Evolutionary conservation across 2,329 filamentous ascomycete species (phyloP), one percentile per base, ranked within the genome.

Genomic region (Verticillium dahliae): DNA sequence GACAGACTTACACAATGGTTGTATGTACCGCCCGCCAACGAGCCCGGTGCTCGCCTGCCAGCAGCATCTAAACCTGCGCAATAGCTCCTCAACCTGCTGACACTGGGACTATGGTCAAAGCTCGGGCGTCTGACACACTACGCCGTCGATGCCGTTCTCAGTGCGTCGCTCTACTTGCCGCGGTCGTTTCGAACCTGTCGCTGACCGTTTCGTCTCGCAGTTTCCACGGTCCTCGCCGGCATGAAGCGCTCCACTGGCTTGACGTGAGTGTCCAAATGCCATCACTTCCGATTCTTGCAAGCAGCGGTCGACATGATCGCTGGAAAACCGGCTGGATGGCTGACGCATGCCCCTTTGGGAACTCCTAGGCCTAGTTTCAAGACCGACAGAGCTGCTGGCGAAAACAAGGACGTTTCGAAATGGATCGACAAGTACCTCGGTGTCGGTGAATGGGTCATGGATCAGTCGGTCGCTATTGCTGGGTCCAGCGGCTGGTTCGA

Each of bases 381-480:
- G 80, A 89, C 90, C 70, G 92, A 97, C 67, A 88, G 88, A 69
- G 84, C 97, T 71, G 85, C 89, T 37, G 81, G 82, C 73, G 91
- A 96, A 62, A 94, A 88, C 75, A 90, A 91, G 74, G 89, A 93
- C 65, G 77, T 95, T 68, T 89, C 90, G 74, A 89, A 88, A 71
- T 98, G 93, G 92, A 86, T 98, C 67, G 90, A 94, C 72, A 94
- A 90, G 74, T 98, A 98, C 75, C 87, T 98, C 54, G 92, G 92
- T 65, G 89, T 97, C 18, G 95, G 95, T 69, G 95, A 99, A 80
- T 97, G 92, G 86, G 90, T 97, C 66, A 96, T 99, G 92, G 95
- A 99, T 76, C 90, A 96, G 80, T 96, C 92, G 35, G 92, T 98
- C 37, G 93, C 93, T 50, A 85, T 98, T 62, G 91, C 97, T 73